These are phyloP conservation scores for Brassica carinata DNA, from an alignment of 345 rosid species.

Conservation along the genomic window DNA sequence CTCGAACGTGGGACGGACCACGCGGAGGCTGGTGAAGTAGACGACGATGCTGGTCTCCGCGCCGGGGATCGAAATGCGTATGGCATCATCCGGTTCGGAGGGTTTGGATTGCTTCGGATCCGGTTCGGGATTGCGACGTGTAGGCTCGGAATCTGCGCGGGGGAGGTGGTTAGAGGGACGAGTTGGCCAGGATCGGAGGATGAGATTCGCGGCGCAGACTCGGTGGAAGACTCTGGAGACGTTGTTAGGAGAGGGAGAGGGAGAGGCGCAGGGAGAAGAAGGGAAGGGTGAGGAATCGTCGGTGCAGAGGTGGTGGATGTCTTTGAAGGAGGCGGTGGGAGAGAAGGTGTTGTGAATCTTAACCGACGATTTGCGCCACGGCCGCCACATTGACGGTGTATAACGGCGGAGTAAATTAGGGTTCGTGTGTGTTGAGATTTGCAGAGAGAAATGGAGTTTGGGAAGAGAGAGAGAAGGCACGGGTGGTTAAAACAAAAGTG, in stretches of 20 bases:
- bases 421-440: constrained; percentile 31
- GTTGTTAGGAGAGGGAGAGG: constrained; percentile 27
- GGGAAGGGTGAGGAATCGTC: constrained; percentile 46
- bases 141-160: constrained; percentile 27
- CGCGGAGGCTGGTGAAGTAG: constrained; percentile 81
- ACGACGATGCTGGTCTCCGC: constrained; percentile 66
- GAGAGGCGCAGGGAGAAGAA: constrained; percentile 20
- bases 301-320: constrained; percentile 55
- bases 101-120: constrained; percentile 21
- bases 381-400: constrained; percentile 85
- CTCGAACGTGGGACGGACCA: constrained; percentile 79
- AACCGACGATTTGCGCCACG: constrained; percentile 67
- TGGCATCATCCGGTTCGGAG: constrained; percentile 31
- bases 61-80: constrained; percentile 46
- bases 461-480: background rate
- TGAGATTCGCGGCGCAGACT: constrained; percentile 50
- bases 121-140: constrained; percentile 1
- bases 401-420: constrained; percentile 35
- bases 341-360: constrained; percentile 47
- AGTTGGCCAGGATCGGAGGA: constrained; percentile 53
- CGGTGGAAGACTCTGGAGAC: constrained; percentile 62
- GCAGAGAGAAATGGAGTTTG: constrained; percentile 34
- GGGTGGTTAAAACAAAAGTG: constrained; percentile 21
- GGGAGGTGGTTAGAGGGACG: constrained; percentile 30
- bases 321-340: constrained; percentile 63